Conservation (phyloP, 2,329 filamentous ascomycete genomes). For the Epicoccum nigrum region DNA sequence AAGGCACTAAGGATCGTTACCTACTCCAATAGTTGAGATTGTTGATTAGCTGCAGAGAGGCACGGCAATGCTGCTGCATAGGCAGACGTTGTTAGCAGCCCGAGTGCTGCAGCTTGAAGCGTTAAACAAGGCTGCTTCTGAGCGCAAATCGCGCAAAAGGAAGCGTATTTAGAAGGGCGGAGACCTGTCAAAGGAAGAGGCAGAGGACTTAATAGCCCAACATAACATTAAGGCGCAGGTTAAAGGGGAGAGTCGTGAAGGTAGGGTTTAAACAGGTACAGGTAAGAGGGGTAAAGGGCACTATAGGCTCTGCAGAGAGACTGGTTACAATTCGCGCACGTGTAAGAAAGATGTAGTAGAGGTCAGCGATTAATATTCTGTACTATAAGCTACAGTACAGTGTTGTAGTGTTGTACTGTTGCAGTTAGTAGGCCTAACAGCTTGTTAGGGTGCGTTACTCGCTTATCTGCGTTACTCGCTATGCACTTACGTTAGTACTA, state of each 20-base stretch:
- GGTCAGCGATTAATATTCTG: constrained; percentile 8
- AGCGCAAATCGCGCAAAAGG: too few relatives aligned
- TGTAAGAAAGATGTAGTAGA: constrained; percentile 10
- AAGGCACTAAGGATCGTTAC: neutral
- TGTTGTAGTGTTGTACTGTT: constrained; percentile 7
- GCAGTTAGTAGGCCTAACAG: neutral
- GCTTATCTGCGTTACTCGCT: neutral
- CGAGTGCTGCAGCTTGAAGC: neutral
- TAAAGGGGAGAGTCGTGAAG: constrained; percentile 6
- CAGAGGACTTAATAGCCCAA: constrained; percentile 2
- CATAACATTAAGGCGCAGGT: constrained; percentile 2
- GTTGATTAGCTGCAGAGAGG: neutral
- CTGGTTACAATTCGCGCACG: constrained; percentile 1
- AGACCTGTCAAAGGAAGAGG: constrained; percentile 13
- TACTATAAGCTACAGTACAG: constrained; percentile 2
- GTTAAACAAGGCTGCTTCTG: constrained; percentile 5
- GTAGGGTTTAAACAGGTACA: neutral
- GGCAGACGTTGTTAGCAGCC: neutral
- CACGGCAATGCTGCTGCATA: neutral
- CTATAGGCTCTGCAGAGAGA: constrained; percentile 1
- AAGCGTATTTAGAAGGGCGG: constrained; percentile 4
- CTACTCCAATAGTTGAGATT: neutral
- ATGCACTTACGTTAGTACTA: neutral
- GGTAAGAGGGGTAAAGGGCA: neutral
- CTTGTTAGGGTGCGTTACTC: neutral